These are phyloP conservation scores for Aegle marmelos DNA, from an alignment of 345 rosid species.

Conservation along the genomic window DNA sequence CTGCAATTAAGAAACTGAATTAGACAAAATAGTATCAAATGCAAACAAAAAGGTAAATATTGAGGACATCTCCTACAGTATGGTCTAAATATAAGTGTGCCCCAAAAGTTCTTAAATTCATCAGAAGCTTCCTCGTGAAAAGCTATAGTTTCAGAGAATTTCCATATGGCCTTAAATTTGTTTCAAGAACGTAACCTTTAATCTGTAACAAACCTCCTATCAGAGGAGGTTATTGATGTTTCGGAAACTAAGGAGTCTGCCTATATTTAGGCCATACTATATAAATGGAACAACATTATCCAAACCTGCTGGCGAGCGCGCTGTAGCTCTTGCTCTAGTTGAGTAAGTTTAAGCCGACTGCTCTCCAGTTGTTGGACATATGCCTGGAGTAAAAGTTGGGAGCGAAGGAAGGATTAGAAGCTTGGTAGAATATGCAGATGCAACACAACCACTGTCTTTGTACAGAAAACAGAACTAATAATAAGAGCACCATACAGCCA, in stretches of 20 bases:
- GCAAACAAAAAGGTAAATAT: constrained; percentile 6
- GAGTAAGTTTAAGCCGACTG: constrained; percentile 82
- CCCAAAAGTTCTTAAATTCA: neutral
- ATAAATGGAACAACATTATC: neutral
- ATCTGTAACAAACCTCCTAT: neutral
- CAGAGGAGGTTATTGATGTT: neutral
- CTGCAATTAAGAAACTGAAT: constrained; percentile 26
- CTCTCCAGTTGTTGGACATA: constrained; percentile 96
- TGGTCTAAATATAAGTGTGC: neutral
- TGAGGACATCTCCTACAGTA: neutral
- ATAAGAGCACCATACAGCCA: neutral
- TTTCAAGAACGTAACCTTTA: neutral
- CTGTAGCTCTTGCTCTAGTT: constrained; percentile 93
- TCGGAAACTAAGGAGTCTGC: neutral
- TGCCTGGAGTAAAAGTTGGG: constrained; percentile 39
- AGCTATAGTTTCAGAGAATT: neutral
- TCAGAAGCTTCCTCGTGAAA: neutral
- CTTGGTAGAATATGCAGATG: neutral
- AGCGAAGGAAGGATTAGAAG: neutral
- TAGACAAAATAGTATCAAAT: neutral
- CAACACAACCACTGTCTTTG: neutral
- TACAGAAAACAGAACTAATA: neutral
- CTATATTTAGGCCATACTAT: neutral
- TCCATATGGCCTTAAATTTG: neutral
- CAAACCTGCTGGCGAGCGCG: constrained; percentile 92